These are phyloP conservation scores for Haematococcus lacustris DNA, from an alignment of 139 green algal species.

Conservation along the genomic window DNA sequence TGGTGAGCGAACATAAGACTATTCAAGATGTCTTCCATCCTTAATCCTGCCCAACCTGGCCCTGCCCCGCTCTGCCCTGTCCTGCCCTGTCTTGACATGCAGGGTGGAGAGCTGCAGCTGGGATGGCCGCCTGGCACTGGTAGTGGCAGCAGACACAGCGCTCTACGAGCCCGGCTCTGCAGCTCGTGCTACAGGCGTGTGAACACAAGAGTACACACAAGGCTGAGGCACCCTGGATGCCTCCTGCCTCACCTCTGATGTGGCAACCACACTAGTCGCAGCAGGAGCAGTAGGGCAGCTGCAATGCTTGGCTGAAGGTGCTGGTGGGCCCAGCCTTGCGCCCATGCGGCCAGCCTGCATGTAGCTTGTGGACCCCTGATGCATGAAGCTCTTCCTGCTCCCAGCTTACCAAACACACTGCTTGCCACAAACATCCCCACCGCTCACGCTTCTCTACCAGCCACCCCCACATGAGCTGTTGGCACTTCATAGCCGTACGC, in stretches of 20 bases:
- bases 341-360: too few species aligned
- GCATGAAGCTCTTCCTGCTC: background rate
- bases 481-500: background rate
- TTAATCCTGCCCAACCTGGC: too few species aligned
- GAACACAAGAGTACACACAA: conserved; percentile 4
- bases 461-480: background rate
- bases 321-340: background rate
- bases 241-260: background rate
- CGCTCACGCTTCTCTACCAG: background rate
- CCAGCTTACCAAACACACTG: background rate
- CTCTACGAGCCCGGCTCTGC: conserved; percentile 45
- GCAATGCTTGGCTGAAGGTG: background rate
- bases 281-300: background rate
- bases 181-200: conserved; percentile 40
- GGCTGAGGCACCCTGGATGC: background rate
- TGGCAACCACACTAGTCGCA: conserved; percentile 11
- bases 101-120: conserved; percentile 40
- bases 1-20: too few species aligned
- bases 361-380: background rate
- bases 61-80: too few species aligned
- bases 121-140: conserved; percentile 75
- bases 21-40: too few species aligned
- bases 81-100: too few species aligned
- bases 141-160: conserved; percentile 72
- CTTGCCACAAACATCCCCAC: background rate